A percentile compares a stretch with the other conserved stretches of the same genome.
Conservation (phyloP, 75 land plant genomes). For the Gnetum montanum region DNA sequence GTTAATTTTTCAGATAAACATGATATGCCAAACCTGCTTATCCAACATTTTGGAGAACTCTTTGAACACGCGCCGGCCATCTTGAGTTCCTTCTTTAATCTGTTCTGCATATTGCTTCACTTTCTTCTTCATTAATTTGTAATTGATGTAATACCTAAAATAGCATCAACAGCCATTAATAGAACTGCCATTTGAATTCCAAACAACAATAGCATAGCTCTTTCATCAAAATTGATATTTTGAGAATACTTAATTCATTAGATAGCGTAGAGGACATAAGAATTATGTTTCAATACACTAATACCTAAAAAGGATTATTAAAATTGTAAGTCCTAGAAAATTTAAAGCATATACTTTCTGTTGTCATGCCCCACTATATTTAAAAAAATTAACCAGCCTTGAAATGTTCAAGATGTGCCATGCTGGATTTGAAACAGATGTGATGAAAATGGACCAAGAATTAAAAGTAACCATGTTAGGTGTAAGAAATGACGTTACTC, state of each 20-base stretch:
- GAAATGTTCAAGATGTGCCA: neutral
- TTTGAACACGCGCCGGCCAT: slow-evolving; percentile 38
- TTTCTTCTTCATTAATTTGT: slow-evolving; percentile 80
- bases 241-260: slow-evolving; percentile 2
- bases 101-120: slow-evolving; percentile 42
- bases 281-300: no score
- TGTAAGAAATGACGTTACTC: neutral
- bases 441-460: neutral
- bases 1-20: no score
- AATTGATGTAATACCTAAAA: slow-evolving; percentile 69
- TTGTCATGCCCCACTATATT: neutral
- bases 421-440: neutral
- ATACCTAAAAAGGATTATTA: neutral
- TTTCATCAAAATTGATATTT: neutral
- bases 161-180: neutral
- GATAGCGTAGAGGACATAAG: no score
- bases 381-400: neutral
- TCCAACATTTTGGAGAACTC: slow-evolving; percentile 76
- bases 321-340: neutral
- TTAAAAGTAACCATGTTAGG: neutral
- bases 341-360: neutral
- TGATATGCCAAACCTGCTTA: slow-evolving; percentile 73
- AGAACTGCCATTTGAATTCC: neutral
- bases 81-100: slow-evolving; percentile 18
- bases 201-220: neutral